Base-by-base conservation (phyloP, 73 alveolate genomes). In the Paramecium sexaurelia region DNA sequence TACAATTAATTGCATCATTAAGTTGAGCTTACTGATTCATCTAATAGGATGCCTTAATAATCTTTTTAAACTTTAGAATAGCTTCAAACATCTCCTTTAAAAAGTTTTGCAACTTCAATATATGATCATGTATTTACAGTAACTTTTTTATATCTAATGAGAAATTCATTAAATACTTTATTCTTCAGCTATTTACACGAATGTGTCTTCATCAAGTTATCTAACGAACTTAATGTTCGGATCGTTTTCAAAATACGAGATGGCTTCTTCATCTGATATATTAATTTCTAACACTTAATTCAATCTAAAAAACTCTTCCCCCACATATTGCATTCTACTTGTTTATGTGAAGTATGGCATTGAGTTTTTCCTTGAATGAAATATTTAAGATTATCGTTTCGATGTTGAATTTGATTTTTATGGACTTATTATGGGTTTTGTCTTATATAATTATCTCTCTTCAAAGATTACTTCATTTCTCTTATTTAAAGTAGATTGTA, bases 1-100 rank as follows among this genome's bases (percentile, higher is more conserved):
- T 92, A 51, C 73, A 47, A 55, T 90, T 91, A 35, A 92, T 68
- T 24, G 96, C 96, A 20, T 92, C 96, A 51, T 83, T 43, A 32
- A 92, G 55, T 13, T 55, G 61, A 1, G 82, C 92, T 45, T 86
- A 69, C 37, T 75, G 41, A 67, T 83, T 75, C 83, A 89, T 89
- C 43, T 71, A 68, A 71, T 67, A 55, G 24, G 94, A 89, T 8
- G 94, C 78, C 13, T 67, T 32, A 17, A 89, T 89, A 17, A 89
- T 47, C 20, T 89, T 71, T 75, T 89, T 89, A 40, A 89, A 55
- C 39, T 75, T 89, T 3, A 89, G 33, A 39, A 47, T 32, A 83
- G 82, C 84, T 15, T 83, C 84, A 41, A 83, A 55, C 84, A 83
- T 26, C 13, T 83, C 82, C 33, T 41, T 83, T 32, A 41, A 41